Evolutionary conservation across 2,329 filamentous ascomycete genomes (phyloP).

Genomic region (Dothideomycetidae sp.): DNA sequence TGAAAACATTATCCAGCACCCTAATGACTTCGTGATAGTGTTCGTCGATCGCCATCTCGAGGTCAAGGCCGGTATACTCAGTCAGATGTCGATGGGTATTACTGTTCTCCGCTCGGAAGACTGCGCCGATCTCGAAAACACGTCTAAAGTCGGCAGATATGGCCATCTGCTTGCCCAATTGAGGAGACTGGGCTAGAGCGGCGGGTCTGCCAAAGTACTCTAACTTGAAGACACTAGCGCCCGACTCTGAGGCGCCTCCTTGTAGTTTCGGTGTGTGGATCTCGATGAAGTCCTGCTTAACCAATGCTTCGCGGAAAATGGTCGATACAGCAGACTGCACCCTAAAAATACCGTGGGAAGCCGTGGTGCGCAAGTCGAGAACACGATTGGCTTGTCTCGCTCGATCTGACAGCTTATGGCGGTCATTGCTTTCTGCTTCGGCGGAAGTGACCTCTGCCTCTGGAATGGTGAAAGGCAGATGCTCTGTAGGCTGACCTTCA

Average conservation of each 20-base stretch:
- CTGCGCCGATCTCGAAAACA: slow-evolving; percentile 79
- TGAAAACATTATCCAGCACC: slow-evolving; percentile 66
- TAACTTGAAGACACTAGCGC: slow-evolving; percentile 78
- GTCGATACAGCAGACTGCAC: slow-evolving; percentile 69
- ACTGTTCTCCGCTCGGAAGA: slow-evolving; percentile 89
- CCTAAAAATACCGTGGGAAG: slow-evolving; percentile 77
- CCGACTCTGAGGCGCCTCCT: slow-evolving; percentile 79
- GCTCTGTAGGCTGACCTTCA: slow-evolving; percentile 45
- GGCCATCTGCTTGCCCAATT: slow-evolving; percentile 83
- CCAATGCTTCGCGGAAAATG: slow-evolving; percentile 63
- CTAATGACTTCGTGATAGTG: slow-evolving; percentile 80
- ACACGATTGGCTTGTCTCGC: slow-evolving; percentile 67
- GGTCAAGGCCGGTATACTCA: slow-evolving; percentile 82
- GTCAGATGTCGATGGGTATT: slow-evolving; percentile 92
- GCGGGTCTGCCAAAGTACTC: slow-evolving; percentile 81
- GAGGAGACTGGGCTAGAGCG: slow-evolving; percentile 82
- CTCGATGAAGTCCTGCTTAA: slow-evolving; percentile 68
- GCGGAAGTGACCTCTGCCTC: slow-evolving; percentile 50
- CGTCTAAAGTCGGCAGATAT: slow-evolving; percentile 79
- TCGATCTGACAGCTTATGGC: slow-evolving; percentile 52
- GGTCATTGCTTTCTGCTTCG: slow-evolving; percentile 42
- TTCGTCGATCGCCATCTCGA: slow-evolving; percentile 82
- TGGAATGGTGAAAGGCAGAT: slow-evolving; percentile 54
- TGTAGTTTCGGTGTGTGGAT: slow-evolving; percentile 90
- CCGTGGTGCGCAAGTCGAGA: slow-evolving; percentile 70